Base-by-base conservation (phyloP, 2,329 filamentous ascomycete species). In the Pseudogymnoascus sp. region DNA sequence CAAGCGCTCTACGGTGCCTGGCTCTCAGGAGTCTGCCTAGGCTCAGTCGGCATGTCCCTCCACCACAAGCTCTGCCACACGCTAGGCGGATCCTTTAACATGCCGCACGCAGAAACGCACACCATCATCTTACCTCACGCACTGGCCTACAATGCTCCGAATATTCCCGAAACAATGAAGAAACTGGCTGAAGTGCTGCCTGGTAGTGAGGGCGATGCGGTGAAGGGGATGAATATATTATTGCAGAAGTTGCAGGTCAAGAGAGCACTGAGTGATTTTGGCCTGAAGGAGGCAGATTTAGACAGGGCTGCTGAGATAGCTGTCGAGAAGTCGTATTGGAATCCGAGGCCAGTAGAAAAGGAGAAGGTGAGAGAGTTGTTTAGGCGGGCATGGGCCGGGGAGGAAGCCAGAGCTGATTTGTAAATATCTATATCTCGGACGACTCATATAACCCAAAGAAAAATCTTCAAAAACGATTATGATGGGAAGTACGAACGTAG, bases 41-140 rank as follows among this genome's bases (percentile, higher is more conserved):
- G 84, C 6, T 81, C 76, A 64, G 82, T 84, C 2, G 80, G 80
- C 62, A 88, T 88, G 83, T 80, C 83, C 1, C 78, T 89, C 11
- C 86, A 89, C 70, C 86, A 89, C 73, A 89, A 89, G 71, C 79
- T 89, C 1, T 88, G 85, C 74, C 86, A 89, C 69, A 83, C 82
- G 0, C 76, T 88, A 1, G 86, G 85, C 22, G 86, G 86, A 6
- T 82, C 78, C 68, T 86, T 88, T 72, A 81, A 83, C 65, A 77
- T 89, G 6, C 84, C 86, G 0, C 85, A 89, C 64, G 84, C 85
- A 1, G 84, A 87, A 71, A 88, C 85, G 0, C 86, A 89, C 68
- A 84, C 84, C 0, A 81, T 84, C 35, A 79, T 88, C 1, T 75
- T 88, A 5, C 84, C 85, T 0, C 85, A 88, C 68, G 83, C 84